Conservation (phyloP, 2,329 filamentous ascomycete genomes). For the Botryosphaeria dothidea region DNA sequence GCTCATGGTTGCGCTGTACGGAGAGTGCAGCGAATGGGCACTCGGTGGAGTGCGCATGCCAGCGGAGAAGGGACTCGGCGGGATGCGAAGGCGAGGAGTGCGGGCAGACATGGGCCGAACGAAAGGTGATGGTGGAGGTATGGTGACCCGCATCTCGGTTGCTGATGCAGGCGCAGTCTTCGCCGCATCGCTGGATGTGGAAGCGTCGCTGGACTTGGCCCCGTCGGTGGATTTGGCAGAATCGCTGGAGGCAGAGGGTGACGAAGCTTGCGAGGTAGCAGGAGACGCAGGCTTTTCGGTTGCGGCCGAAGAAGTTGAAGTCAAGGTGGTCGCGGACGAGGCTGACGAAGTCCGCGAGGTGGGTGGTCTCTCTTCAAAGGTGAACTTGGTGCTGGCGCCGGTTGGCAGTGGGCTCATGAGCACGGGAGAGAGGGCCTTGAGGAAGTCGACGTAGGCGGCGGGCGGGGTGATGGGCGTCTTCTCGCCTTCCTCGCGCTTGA, state of each 20-base stretch:
- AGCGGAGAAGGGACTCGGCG: constrained; percentile 71
- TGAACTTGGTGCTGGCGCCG: constrained; percentile 54
- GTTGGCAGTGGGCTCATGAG: constrained; percentile 69
- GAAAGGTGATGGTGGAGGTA: constrained; percentile 62
- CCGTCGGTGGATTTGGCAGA: not conserved
- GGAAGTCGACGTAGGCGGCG: constrained; percentile 86
- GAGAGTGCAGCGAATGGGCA: constrained; percentile 63
- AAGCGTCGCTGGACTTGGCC: not conserved
- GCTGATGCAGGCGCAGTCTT: constrained; percentile 11
- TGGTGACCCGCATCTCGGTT: constrained; percentile 45
- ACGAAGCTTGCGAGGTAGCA: constrained; percentile 25
- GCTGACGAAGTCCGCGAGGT: constrained; percentile 36
- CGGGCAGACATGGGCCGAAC: constrained; percentile 64
- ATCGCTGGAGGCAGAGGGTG: constrained; percentile 36
- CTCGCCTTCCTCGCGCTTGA: constrained; percentile 64
- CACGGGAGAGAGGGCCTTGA: constrained; percentile 74
- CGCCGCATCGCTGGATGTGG: not conserved
- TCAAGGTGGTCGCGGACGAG: constrained; percentile 33
- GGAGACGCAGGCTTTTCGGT: constrained; percentile 22
- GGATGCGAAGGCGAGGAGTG: constrained; percentile 69
- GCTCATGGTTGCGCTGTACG: constrained; percentile 72
- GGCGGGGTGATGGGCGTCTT: constrained; percentile 92
- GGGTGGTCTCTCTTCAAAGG: constrained; percentile 45
- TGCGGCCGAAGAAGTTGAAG: constrained; percentile 26
- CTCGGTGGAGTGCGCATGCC: constrained; percentile 62